These are phyloP conservation scores for Trichosporon asahii DNA, from an alignment of 1,284 basidiomycete genomes.

Conservation along the genomic window DNA sequence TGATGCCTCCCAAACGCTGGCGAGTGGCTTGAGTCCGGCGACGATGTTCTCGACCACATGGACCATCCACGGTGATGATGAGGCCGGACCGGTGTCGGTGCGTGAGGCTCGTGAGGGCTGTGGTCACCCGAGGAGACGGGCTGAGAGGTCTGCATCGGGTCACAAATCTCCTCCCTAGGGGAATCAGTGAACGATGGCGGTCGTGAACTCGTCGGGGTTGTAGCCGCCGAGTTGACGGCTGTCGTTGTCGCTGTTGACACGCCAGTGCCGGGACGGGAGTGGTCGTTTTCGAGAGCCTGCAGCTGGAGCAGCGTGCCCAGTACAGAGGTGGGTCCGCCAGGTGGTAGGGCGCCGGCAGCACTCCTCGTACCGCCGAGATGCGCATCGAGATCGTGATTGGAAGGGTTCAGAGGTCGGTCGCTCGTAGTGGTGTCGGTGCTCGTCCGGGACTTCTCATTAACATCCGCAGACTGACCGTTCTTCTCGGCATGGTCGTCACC, in stretches of 20 bases:
- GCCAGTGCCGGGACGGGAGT: background rate
- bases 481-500: background rate
- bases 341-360: background rate
- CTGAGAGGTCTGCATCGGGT: background rate
- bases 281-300: constrained; percentile 3
- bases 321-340: background rate
- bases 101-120: background rate
- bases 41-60: background rate
- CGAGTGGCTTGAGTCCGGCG: background rate
- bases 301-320: constrained; percentile 2
- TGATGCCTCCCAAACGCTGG: background rate
- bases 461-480: background rate
- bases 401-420: background rate
- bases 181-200: constrained; percentile 23
- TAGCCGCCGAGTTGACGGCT: background rate
- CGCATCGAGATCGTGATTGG: background rate
- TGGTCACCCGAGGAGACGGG: background rate
- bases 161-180: background rate
- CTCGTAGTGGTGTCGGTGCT: background rate
- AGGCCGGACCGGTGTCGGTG: background rate
- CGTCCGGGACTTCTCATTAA: background rate
- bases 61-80: background rate
- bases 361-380: background rate
- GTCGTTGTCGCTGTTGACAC: background rate
- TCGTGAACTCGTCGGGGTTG: constrained; percentile 44